A percentile compares a stretch with the other conserved stretches of the same genome.
Conservation (phyloP, 2,329 filamentous ascomycete species). For the Ustilaginoidea virens region DNA sequence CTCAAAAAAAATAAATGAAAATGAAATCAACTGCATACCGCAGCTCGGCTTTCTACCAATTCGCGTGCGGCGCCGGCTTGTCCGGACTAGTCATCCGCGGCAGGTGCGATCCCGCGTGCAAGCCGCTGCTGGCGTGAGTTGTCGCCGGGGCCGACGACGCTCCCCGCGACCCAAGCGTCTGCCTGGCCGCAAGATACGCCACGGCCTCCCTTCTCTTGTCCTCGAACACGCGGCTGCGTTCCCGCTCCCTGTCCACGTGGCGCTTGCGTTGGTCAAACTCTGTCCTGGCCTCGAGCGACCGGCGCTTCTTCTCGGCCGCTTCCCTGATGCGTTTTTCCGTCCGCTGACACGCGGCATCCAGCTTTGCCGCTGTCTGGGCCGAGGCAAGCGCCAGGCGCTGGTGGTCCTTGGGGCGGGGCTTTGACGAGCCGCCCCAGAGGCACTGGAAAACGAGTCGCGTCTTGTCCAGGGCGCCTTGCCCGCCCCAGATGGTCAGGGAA, state of each 20-base stretch:
- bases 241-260: constrained; percentile 29
- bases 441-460: constrained; percentile 37
- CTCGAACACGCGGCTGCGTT: constrained; percentile 35
- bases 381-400: constrained; percentile 19
- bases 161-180: constrained; percentile 12
- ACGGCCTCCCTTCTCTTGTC: constrained; percentile 29
- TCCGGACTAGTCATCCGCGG: too few relatives aligned
- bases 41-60: too few relatives aligned
- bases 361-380: constrained; percentile 22
- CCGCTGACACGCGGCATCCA: constrained; percentile 32
- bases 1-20: too few relatives aligned
- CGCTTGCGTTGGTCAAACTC: constrained; percentile 27
- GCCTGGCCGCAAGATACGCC: constrained; percentile 19
- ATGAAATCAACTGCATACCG: too few relatives aligned
- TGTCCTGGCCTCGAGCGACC: constrained; percentile 25
- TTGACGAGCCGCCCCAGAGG: constrained; percentile 39
- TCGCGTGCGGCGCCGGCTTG: too few relatives aligned
- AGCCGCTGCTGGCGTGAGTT: too few relatives aligned
- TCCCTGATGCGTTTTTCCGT: constrained; percentile 29
- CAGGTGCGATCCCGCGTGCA: too few relatives aligned
- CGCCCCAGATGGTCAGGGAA: constrained; percentile 54
- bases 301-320: constrained; percentile 22
- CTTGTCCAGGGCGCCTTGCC: constrained; percentile 22
- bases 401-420: constrained; percentile 16
- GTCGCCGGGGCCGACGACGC: constrained; percentile 14